Evolutionary conservation across 2,329 filamentous ascomycete genomes (phyloP).

Genomic region (Paraphoma chrysanthemicola): DNA sequence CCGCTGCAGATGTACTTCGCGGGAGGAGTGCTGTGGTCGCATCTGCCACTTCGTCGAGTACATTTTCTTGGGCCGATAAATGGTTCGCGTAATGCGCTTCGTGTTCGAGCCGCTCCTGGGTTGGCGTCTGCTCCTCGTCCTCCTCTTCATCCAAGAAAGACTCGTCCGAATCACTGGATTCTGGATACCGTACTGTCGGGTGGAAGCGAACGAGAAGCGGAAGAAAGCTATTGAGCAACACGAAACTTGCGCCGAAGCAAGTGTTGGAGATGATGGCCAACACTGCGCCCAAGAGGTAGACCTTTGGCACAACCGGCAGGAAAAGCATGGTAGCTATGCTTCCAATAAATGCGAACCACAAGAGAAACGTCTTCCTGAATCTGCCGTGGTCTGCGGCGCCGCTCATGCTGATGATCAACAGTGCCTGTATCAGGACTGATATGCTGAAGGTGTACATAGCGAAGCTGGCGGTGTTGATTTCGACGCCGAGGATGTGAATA

Average conservation of each 20-base stretch:
- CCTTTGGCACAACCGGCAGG: constrained; percentile 74
- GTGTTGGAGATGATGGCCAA: constrained; percentile 92
- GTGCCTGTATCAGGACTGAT: constrained; percentile 85
- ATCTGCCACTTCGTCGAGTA: constrained; percentile 39
- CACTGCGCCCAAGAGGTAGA: constrained; percentile 82
- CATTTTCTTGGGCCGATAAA: constrained; percentile 29
- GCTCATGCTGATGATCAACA: constrained; percentile 95
- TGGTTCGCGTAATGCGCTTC: constrained; percentile 38
- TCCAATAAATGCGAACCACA: constrained; percentile 84
- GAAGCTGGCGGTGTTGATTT: constrained; percentile 95
- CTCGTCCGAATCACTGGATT: constrained; percentile 19
- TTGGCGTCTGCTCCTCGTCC: constrained; percentile 29
- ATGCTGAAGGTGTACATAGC: constrained; percentile 98
- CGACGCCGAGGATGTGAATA: constrained; percentile 78
- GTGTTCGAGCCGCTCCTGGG: constrained; percentile 24
- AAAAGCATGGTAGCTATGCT: constrained; percentile 87
- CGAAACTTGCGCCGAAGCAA: constrained; percentile 93
- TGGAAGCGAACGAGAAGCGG: constrained; percentile 90
- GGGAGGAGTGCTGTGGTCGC: constrained; percentile 48
- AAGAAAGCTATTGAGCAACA: constrained; percentile 92
- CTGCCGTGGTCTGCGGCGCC: constrained; percentile 90
- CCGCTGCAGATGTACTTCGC: constrained; percentile 22
- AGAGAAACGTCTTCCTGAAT: constrained; percentile 85
- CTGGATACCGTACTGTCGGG: constrained; percentile 60
- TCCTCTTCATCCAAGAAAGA: constrained; percentile 38